A percentile compares a stretch with the other conserved stretches of the same genome.
These are phyloP conservation scores for Rusavskia elegans DNA, from an alignment of 495 filamentous ascomycete species.

Conservation along the genomic window DNA sequence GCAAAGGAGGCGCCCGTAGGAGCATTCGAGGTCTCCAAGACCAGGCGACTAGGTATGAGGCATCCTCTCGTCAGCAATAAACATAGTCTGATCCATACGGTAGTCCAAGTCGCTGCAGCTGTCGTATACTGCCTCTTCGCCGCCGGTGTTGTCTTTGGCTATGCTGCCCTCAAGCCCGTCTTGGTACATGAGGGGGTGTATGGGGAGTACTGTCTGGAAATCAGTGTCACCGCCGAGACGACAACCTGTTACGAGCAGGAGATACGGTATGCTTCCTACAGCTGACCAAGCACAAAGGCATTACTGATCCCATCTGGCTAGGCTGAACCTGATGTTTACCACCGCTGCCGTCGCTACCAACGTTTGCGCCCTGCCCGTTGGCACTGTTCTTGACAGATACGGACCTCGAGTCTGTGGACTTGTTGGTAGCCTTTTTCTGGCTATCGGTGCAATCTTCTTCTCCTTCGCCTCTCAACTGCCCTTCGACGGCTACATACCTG, in stretches of 20 bases:
- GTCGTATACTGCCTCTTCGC: constrained; percentile 48
- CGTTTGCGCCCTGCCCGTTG: constrained; percentile 49
- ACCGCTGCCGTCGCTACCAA: constrained; percentile 53
- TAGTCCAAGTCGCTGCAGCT: constrained; percentile 42
- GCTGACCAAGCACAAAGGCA: neutral
- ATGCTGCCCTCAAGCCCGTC: constrained; percentile 57
- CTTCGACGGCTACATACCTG: constrained; percentile 47
- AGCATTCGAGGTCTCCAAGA: constrained; percentile 36
- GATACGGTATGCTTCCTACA: constrained; percentile 26
- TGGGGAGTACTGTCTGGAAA: constrained; percentile 37
- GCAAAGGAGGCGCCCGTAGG: constrained; percentile 19
- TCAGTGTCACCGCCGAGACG: constrained; percentile 14
- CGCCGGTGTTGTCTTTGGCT: constrained; percentile 58
- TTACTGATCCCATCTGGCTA: constrained; percentile 6
- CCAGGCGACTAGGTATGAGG: constrained; percentile 31
- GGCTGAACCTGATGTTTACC: constrained; percentile 56
- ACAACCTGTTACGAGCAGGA: constrained; percentile 51
- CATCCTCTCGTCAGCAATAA: neutral
- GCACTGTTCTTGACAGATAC: constrained; percentile 47
- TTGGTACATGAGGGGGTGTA: constrained; percentile 52
- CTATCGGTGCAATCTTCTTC: constrained; percentile 39
- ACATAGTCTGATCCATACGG: neutral
- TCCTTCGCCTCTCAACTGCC: constrained; percentile 38
- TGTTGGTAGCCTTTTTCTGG: constrained; percentile 35
- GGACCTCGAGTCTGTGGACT: constrained; percentile 47